phyloP scores from a whole-genome alignment of 2,329 filamentous ascomycete species.

The Exserohilum turcica region DNA sequence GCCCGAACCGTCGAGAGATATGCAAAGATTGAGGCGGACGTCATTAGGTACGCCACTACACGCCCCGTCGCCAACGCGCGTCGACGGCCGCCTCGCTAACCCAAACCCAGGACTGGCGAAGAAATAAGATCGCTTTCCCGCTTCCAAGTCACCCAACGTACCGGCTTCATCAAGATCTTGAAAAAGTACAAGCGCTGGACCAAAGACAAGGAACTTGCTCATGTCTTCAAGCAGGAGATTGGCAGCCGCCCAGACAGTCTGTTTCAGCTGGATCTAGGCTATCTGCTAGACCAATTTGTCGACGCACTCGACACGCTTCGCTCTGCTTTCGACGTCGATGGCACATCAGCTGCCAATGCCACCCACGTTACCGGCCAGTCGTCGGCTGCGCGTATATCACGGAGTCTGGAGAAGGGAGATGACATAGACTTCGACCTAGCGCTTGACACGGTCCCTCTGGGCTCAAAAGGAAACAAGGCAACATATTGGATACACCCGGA shows the following conservation, averaged over 20 bases:
- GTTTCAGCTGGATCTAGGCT: conserved; percentile 67
- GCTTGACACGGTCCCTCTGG: conserved; percentile 55
- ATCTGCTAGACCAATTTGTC: conserved; percentile 56
- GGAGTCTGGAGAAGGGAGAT: conserved; percentile 47
- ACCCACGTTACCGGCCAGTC: conserved; percentile 25
- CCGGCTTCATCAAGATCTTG: conserved; percentile 79
- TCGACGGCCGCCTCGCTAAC: conserved; percentile 15
- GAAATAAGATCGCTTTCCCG: conserved; percentile 73
- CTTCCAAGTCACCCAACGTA: conserved; percentile 74
- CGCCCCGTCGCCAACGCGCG: not conserved
- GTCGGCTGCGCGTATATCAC: conserved; percentile 45
- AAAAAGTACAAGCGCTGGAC: conserved; percentile 94
- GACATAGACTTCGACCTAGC: conserved; percentile 57
- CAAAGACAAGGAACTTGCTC: conserved; percentile 67
- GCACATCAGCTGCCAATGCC: conserved; percentile 13
- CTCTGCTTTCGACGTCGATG: conserved; percentile 49
- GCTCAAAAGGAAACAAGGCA: conserved; percentile 52
- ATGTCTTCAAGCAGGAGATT: conserved; percentile 70
- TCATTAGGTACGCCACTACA: conserved; percentile 47
- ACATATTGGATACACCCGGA: conserved; percentile 62
- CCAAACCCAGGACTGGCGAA: conserved; percentile 62
- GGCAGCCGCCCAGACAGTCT: conserved; percentile 72
- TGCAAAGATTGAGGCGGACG: conserved; percentile 57
- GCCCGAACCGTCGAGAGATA: conserved; percentile 56
- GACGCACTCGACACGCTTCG: conserved; percentile 53